Evolutionary conservation across 1,139 yeast genomes (phyloP).

Genomic region (Candida dubliniensis): DNA sequence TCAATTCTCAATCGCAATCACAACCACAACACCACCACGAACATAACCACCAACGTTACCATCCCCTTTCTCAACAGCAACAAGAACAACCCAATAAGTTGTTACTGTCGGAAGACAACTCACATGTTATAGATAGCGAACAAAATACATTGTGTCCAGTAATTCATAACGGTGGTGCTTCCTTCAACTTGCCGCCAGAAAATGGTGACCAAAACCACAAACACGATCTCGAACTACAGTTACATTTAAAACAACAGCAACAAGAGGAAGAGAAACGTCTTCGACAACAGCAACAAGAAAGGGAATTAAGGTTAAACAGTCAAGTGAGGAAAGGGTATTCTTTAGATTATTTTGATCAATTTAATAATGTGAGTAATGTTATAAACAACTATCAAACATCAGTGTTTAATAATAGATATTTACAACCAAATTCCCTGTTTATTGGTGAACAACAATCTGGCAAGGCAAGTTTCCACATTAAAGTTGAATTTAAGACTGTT

Average conservation of each 20-base stretch:
- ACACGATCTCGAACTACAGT: too few relatives aligned
- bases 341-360: conserved; percentile 12
- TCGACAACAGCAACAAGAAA: background rate
- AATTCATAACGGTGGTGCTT: too few relatives aligned
- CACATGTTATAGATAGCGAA: too few relatives aligned
- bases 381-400: conserved; percentile 13
- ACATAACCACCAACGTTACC: conserved; percentile 1
- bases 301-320: conserved; percentile 5
- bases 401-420: conserved; percentile 32
- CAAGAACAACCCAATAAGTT: too few relatives aligned
- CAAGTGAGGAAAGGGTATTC: conserved; percentile 6
- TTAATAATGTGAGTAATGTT: background rate
- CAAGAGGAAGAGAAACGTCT: too few relatives aligned
- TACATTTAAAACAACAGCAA: too few relatives aligned
- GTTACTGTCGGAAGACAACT: too few relatives aligned
- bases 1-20: background rate
- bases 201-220: too few relatives aligned
- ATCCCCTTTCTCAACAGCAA: background rate
- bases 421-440: conserved; percentile 65
- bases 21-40: conserved; percentile 1
- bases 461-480: conserved; percentile 61
- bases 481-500: conserved; percentile 69
- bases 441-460: conserved; percentile 78
- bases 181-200: too few relatives aligned
- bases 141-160: too few relatives aligned